These are phyloP conservation scores for Rhazya stricta DNA, from an alignment of 257 asterid species.

Conservation along the genomic window DNA sequence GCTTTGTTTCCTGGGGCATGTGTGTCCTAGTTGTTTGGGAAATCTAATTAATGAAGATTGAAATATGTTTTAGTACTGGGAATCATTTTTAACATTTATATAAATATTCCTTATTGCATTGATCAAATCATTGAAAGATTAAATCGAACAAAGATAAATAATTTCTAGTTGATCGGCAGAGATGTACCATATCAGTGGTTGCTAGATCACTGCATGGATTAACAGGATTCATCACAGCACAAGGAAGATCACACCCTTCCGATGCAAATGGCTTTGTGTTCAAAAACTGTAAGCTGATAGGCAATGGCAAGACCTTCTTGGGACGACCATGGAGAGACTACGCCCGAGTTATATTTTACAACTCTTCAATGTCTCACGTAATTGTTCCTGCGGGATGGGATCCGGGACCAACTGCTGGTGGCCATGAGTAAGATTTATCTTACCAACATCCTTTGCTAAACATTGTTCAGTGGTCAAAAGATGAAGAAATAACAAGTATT, in stretches of 20 bases:
- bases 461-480: too few species aligned
- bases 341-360: slow-evolving; percentile 59
- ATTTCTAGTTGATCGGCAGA: slow-evolving; percentile 16
- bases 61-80: too few species aligned
- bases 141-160: neutral
- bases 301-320: slow-evolving; percentile 38
- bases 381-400: slow-evolving; percentile 62
- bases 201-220: slow-evolving; percentile 33
- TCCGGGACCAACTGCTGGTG: slow-evolving; percentile 21
- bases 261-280: slow-evolving; percentile 48
- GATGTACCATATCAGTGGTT: slow-evolving; percentile 44
- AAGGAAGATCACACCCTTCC: slow-evolving; percentile 28
- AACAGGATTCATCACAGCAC: slow-evolving; percentile 69
- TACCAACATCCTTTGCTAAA: too few species aligned
- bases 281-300: slow-evolving; percentile 43
- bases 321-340: slow-evolving; percentile 72
- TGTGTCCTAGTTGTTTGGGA: too few species aligned
- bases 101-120: too few species aligned
- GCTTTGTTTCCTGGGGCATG: too few species aligned
- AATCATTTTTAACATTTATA: too few species aligned
- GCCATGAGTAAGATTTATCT: slow-evolving; percentile 40
- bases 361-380: slow-evolving; percentile 33
- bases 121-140: too few species aligned
- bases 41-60: too few species aligned
- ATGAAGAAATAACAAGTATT: too few species aligned